Base-by-base conservation (phyloP, 164 flowering plant species). In the Berberis thunbergii region DNA sequence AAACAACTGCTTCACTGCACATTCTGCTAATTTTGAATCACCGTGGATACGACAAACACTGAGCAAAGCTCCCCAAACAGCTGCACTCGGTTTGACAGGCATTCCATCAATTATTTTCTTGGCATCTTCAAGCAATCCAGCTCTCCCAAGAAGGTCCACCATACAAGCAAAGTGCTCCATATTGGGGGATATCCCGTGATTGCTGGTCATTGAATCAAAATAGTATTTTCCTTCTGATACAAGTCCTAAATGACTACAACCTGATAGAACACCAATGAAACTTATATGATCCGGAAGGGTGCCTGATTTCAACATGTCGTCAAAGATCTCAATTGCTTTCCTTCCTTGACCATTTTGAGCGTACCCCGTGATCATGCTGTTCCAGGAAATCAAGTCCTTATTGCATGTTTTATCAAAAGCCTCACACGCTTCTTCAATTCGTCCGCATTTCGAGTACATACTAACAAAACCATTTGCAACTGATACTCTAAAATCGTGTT, bases 261-360 rank as follows among this genome's bases (percentile, higher is more conserved):
- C 55, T 3, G 64, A 62, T 50, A 62, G 54, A 40, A 61, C 63
- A 46, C 42, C 52, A 38, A 61, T 43, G 40, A 26, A 61, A 46
- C 53, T 61, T 50, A 49, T 62, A 41, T 50, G 56, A 62, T 62
- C 64, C 2, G 63, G 56, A 8, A 38, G 12, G 13, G 7, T 4
- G 26, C 54, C 63, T 49, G 56, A 62, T 40, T 50, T 50, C 43
- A 62, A 9, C 64, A 62, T 40, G 39, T 41, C 11, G 2, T 62
- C 64, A 49, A 62, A 62, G 6, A 50, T 41, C 56, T 41, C 45
- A 49, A 61, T 43, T 6, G 40, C 55, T 42, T 62, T 50, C 12
- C 13, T 62, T 49, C 56, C 64, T 62, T 49, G 56, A 49, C 56
- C 56, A 49, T 62, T 62, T 62, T 62, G 64, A 62, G 64, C 64